A percentile compares a stretch with the other conserved stretches of the same genome.
phyloP scores from a whole-genome alignment of 2,329 filamentous ascomycete species.

The Celoporthe dispersa region DNA sequence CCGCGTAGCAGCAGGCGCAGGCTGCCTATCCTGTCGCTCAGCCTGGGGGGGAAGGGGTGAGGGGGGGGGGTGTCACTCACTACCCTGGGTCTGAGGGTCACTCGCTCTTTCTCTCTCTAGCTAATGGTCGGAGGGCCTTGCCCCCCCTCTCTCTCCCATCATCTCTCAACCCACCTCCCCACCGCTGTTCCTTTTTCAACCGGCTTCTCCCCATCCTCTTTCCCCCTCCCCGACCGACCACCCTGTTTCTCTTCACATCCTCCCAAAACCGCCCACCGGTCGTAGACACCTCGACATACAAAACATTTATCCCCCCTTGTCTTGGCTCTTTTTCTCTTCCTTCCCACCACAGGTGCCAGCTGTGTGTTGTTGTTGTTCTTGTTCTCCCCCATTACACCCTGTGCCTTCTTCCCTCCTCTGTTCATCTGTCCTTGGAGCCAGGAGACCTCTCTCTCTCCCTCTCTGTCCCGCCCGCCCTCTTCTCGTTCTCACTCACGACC shows the following conservation, averaged over 20 bases:
- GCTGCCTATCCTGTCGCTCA: no score
- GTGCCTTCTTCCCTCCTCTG: no score
- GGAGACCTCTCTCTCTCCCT: not conserved
- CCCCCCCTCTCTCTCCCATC: slow-evolving; percentile 18
- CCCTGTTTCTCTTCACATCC: slow-evolving; percentile 11
- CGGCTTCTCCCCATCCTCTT: slow-evolving; percentile 23
- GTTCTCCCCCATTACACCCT: no score
- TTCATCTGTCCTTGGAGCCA: not conserved
- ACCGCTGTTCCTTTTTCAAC: slow-evolving; percentile 27
- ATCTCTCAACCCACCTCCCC: slow-evolving; percentile 7
- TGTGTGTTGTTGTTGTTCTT: not conserved
- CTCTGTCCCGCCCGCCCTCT: no score
- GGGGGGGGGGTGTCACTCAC: no score
- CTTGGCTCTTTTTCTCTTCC: not conserved
- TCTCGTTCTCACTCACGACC: slow-evolving; percentile 5
- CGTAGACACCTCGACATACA: not conserved
- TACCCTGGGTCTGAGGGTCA: not conserved
- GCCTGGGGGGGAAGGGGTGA: no score
- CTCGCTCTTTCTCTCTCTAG: not conserved
- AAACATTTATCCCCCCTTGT: not conserved
- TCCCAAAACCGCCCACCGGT: not conserved
- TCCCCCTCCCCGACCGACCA: slow-evolving; percentile 19
- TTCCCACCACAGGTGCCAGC: not conserved
- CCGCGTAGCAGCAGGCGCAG: no score
- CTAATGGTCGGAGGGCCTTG: not conserved